Percentiles rank a stretch among this genome's conserved stretches.
These are phyloP conservation scores for Tricholomella constricta DNA, from an alignment of 768 basidiomycete genomes.

Conservation along the genomic window DNA sequence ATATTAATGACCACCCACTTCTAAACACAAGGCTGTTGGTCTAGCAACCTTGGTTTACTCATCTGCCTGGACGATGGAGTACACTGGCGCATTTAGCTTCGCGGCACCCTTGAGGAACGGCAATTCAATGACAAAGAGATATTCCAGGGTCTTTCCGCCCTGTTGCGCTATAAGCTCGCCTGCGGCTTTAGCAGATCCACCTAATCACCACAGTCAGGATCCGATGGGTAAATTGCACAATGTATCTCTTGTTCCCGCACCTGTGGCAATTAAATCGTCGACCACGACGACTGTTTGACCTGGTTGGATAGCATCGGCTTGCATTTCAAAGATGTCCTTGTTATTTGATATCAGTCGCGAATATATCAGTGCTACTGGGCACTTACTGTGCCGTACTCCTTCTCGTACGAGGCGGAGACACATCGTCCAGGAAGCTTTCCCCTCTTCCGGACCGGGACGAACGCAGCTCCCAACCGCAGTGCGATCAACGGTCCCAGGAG, in stretches of 20 bases:
- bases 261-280: slow-evolving; percentile 96
- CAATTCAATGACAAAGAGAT: slow-evolving; percentile 91
- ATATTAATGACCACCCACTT: slow-evolving; percentile 76
- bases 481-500: slow-evolving; percentile 93
- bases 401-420: slow-evolving; percentile 74
- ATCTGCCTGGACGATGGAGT: slow-evolving; percentile 82
- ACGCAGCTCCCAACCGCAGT: slow-evolving; percentile 86
- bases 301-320: slow-evolving; percentile 77
- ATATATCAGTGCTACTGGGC: neutral
- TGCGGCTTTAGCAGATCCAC: slow-evolving; percentile 92
- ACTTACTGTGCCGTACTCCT: slow-evolving; percentile 90
- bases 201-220: slow-evolving; percentile 34
- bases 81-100: slow-evolving; percentile 84
- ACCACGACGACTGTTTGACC: slow-evolving; percentile 86
- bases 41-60: slow-evolving; percentile 47
- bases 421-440: slow-evolving; percentile 94
- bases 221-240: neutral
- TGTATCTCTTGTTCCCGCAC: slow-evolving; percentile 39
- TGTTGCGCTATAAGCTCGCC: slow-evolving; percentile 83
- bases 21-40: slow-evolving; percentile 73
- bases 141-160: slow-evolving; percentile 86
- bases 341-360: neutral
- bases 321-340: slow-evolving; percentile 96
- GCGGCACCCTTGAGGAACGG: slow-evolving; percentile 71
- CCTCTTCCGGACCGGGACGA: slow-evolving; percentile 92